Evolutionary conservation across 139 green algal species (phyloP).

Genomic region (Auxenochlorella pyrenoidosa): DNA sequence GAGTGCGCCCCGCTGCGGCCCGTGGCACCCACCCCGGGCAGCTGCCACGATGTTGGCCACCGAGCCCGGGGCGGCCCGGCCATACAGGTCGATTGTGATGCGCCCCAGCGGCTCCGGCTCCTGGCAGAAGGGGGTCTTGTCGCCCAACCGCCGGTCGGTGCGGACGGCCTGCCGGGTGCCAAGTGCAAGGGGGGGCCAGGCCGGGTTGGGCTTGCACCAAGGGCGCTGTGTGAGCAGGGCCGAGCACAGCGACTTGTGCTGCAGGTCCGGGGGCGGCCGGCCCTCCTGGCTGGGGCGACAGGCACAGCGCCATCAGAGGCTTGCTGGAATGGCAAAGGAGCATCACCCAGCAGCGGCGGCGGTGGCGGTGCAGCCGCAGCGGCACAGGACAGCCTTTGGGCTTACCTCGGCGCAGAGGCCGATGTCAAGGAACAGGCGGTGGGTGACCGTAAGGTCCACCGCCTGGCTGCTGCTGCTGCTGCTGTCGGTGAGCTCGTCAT

Average conservation of each 20-base stretch:
- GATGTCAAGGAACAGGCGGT: slow-evolving; percentile 41
- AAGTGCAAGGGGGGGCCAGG: no score
- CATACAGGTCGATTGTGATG: slow-evolving; percentile 74
- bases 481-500: not conserved
- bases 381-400: no score
- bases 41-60: slow-evolving; percentile 62
- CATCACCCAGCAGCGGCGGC: no score
- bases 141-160: slow-evolving; percentile 63
- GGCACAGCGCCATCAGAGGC: no score
- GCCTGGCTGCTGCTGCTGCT: not conserved
- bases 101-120: slow-evolving; percentile 53
- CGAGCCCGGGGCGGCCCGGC: slow-evolving; percentile 52
- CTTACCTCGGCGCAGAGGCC: slow-evolving; percentile 37
- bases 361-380: no score
- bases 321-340: not conserved
- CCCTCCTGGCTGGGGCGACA: no score
- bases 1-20: not conserved
- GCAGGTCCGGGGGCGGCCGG: no score
- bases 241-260: no score
- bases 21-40: not conserved
- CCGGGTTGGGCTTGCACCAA: no score
- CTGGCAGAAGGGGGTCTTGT: slow-evolving; percentile 55
- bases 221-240: no score
- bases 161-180: not conserved
- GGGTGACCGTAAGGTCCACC: slow-evolving; percentile 3